Evolutionary conservation across 176 grass and related monocot species (phyloP), one percentile per base, ranked within the genome.

Genomic region (Tillandsia leiboldiana): DNA sequence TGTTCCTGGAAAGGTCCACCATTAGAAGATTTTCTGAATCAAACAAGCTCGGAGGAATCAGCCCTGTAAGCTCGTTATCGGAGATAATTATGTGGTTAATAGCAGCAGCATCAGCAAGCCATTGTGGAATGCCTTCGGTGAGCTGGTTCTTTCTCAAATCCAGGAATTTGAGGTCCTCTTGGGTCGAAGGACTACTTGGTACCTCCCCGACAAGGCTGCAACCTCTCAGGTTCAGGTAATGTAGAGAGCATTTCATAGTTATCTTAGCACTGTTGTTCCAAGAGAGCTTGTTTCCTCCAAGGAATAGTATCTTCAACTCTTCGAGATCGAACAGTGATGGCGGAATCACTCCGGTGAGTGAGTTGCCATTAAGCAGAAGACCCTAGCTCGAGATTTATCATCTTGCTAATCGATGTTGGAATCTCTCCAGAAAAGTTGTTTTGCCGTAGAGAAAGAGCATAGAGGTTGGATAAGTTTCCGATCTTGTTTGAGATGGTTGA

Each of bases 91-190:
- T 20, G 20, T 78, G 53, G 11, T 33, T 59, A 10, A 78, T 22
- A n/a, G 63, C 51, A 9, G 59, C 33, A 1, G n/a, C 17, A 47
- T 68, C 68, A 3, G 68, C 70, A 53, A 72, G 68, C 57, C 76
- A 72, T 29, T 42, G 28, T 64, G 76, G 48, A 12, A 79, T 72
- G 20, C 54, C 57, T 42, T 54, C 68, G 1, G 28, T 71, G 12
- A 79, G 48, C 56, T 72, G 57, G 67, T 79, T 79, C 29, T 71
- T 47, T 33, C 76, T 79, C 53, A 79, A 26, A 70, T 79, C 76
- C 9, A 79, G 51, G 57, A 79, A 78, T 56, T 71, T 68, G 6
- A 79, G 68, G 15, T 71, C 48, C 11, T 79, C 66, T 57, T 79
- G 77, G n/a, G 18, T 24, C 15, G 22, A 65, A 65, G 72, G 59